Evolutionary conservation across 495 filamentous ascomycete species (phyloP).

Genomic region (Thermochaetoides thermophila): DNA sequence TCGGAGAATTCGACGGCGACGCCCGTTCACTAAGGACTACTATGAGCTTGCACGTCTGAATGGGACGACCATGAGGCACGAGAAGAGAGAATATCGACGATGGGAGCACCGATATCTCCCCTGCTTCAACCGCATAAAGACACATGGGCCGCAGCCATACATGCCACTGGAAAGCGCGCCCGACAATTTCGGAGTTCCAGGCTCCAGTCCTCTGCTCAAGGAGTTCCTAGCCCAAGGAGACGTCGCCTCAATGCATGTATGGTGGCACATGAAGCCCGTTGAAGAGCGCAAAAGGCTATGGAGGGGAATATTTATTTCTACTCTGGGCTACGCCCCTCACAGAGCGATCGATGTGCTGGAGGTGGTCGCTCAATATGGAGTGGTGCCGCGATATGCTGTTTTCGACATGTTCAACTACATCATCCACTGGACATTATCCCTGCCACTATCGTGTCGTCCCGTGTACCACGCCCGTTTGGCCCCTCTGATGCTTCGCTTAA

Average conservation of each 20-base stretch:
- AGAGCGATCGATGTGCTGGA: constrained; percentile 33
- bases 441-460: background rate
- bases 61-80: too few relatives aligned
- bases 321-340: constrained; percentile 32
- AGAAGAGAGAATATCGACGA: too few relatives aligned
- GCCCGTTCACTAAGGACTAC: too few relatives aligned
- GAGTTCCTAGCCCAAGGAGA: constrained; percentile 11
- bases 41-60: too few relatives aligned
- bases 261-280: constrained; percentile 25
- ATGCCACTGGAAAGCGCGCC: too few relatives aligned
- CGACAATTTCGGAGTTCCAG: too few relatives aligned
- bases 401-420: constrained; percentile 38
- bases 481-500: constrained; percentile 4
- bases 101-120: too few relatives aligned
- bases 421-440: constrained; percentile 4
- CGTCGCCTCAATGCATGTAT: constrained; percentile 22
- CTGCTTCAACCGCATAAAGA: too few relatives aligned
- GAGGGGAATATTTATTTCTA: constrained; percentile 37
- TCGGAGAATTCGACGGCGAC: too few relatives aligned
- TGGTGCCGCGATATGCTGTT: constrained; percentile 35
- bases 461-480: constrained; percentile 1
- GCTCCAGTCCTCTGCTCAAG: too few relatives aligned
- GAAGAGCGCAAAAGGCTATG: constrained; percentile 26
- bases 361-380: constrained; percentile 27
- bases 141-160: too few relatives aligned